phyloP scores from a whole-genome alignment of 106 monocot genomes.

The Allium sativum region DNA sequence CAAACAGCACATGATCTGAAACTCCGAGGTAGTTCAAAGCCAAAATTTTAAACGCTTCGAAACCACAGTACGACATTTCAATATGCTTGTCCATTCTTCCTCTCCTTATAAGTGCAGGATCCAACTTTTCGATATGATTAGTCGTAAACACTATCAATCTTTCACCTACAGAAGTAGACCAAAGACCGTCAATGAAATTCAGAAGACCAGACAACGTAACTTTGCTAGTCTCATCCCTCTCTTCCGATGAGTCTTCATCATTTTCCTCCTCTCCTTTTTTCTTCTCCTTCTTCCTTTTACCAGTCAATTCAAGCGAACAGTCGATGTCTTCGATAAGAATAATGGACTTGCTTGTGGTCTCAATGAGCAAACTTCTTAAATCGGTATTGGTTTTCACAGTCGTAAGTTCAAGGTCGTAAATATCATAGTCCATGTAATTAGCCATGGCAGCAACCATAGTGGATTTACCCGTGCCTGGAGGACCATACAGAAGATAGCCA shows the following conservation, averaged over 20 bases:
- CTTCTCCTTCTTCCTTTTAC: slow-evolving; percentile 3
- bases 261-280: neutral
- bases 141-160: slow-evolving; percentile 26
- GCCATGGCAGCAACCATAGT: slow-evolving; percentile 20
- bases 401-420: slow-evolving; percentile 17
- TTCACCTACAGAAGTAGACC: slow-evolving; percentile 21
- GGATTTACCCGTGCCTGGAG: slow-evolving; percentile 21
- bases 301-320: slow-evolving; percentile 6
- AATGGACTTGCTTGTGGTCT: slow-evolving; percentile 12
- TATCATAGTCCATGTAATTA: slow-evolving; percentile 16
- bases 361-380: slow-evolving; percentile 6
- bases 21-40: slow-evolving; percentile 14
- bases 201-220: slow-evolving; percentile 14
- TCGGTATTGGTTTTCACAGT: slow-evolving; percentile 2
- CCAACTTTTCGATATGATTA: slow-evolving; percentile 21
- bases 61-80: slow-evolving; percentile 19
- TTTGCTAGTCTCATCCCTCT: slow-evolving; percentile 3
- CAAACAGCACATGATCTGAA: slow-evolving; percentile 2
- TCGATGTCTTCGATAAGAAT: slow-evolving; percentile 21
- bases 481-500: slow-evolving; percentile 17
- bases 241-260: neutral
- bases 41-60: slow-evolving; percentile 10
- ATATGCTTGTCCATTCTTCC: slow-evolving; percentile 30
- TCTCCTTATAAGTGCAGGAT: slow-evolving; percentile 17
- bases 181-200: slow-evolving; percentile 19